Evolutionary conservation across 2,329 filamentous ascomycete species (phyloP), one percentile per base, ranked within the genome.

Genomic region (Pleomassaria siparia): DNA sequence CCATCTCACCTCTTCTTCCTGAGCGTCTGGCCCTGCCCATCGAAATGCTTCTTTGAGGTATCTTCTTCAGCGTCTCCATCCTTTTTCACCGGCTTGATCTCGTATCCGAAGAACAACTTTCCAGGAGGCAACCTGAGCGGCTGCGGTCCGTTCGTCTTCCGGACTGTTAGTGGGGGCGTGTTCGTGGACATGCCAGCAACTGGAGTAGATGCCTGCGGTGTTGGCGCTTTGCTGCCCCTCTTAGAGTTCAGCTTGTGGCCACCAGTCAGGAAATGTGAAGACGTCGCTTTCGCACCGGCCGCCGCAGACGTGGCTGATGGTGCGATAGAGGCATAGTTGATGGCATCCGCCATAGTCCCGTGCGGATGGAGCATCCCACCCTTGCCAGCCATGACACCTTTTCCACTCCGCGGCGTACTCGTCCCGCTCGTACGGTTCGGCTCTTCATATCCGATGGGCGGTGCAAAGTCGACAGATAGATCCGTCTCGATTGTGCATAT

Each of bases 401-500:
- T 81, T 1, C 79, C 76, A 62, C 87, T 94, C 42, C 85, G 78
- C 1, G 91, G 91, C 13, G 91, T 96, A 72, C 86, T 92, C 15
- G 90, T 91, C n/a, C 91, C 91, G 58, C 88, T 94, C 21, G 70
- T 71, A 49, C 81, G 83, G 62, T 88, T 83, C 0, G 91, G 90
- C 70, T 97, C 92, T 55, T 95, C 88, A 64, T 97, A 99, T 53
- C 94, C 94, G 2, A 99, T 83, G 0, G 94, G 94, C 3, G 94
- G 80, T 2, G 92, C 94, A 67, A 99, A 99, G 64, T 99, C 94
- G 53, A 99, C 94, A 47, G 90, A 90, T 11, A 99, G 82, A 75
- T 99, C 94, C 0, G 94, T 99, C 74, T 99, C 94, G 46, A 96
- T 86, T 72, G 96, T 95, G 63, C 91, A 91, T 45, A 99, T 81